A percentile compares a stretch with the other conserved stretches of the same genome.
Conservation (phyloP, 1,284 basidiomycete species). For the Naganishia cerealis region DNA sequence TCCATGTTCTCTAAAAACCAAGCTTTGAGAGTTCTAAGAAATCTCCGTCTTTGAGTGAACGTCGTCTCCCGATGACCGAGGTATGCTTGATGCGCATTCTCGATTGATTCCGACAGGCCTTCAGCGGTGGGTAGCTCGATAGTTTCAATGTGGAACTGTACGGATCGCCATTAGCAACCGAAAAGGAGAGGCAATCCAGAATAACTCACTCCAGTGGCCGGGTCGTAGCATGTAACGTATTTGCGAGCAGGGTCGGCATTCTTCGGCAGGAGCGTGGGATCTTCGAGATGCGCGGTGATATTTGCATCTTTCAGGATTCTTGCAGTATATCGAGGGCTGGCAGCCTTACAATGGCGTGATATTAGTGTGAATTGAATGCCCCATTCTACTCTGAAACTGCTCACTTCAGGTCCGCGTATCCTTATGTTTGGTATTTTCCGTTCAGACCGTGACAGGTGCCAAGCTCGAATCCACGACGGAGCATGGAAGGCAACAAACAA, state of each 20-base stretch:
- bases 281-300: constrained; percentile 64
- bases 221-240: constrained; percentile 87
- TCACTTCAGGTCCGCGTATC: constrained; percentile 22
- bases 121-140: constrained; percentile 64
- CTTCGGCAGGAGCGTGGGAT: constrained; percentile 61
- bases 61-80: constrained; percentile 67
- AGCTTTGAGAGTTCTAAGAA: constrained; percentile 78
- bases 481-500: constrained; percentile 19
- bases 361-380: constrained; percentile 2
- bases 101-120: constrained; percentile 72
- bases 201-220: constrained; percentile 73
- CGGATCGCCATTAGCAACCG: neutral
- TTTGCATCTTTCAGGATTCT: constrained; percentile 61
- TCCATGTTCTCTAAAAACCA: constrained; percentile 90
- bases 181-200: neutral
- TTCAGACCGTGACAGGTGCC: constrained; percentile 6
- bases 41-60: constrained; percentile 73
- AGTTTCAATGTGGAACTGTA: constrained; percentile 48
- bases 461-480: constrained; percentile 25
- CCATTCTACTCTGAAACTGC: neutral
- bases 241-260: constrained; percentile 57
- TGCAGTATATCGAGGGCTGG: constrained; percentile 64
- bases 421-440: constrained; percentile 8
- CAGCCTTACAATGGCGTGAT: constrained; percentile 45
- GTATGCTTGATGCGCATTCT: constrained; percentile 68